A percentile compares a stretch with the other conserved stretches of the same genome.
Conservation (phyloP, 73 alveolate genomes). For the Tetrahymena thermophila region DNA sequence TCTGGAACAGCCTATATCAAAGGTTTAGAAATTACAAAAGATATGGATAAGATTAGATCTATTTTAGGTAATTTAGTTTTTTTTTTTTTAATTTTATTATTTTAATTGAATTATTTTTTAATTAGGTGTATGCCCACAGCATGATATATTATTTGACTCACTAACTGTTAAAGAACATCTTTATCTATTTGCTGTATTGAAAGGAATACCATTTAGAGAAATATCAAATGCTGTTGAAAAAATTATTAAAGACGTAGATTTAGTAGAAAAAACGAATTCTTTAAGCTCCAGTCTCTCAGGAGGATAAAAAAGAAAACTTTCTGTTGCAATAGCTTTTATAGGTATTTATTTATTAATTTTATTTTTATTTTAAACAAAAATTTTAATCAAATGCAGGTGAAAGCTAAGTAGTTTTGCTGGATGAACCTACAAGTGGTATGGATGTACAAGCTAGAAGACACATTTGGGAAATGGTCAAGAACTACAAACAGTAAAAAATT, state of each 20-base stretch:
- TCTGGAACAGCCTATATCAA: conserved; percentile 73
- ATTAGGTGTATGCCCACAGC: conserved; percentile 77
- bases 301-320: conserved; percentile 87
- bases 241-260: conserved; percentile 2
- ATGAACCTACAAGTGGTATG: conserved; percentile 94
- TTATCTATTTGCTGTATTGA: conserved; percentile 54
- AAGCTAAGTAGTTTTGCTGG: conserved; percentile 71
- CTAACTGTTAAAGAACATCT: conserved; percentile 68
- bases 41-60: conserved; percentile 44
- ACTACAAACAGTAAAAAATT: conserved; percentile 71
- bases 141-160: conserved; percentile 63
- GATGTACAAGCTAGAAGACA: conserved; percentile 84
- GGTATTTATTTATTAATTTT: conserved; percentile 71
- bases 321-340: conserved; percentile 86
- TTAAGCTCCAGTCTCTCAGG: conserved; percentile 65
- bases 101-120: too few species aligned
- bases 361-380: too few species aligned
- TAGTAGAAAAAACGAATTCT: not conserved
- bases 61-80: conserved; percentile 18
- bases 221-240: not conserved
- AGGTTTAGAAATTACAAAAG: conserved; percentile 61
- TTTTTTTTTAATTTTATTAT: too few species aligned
- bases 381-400: too few species aligned
- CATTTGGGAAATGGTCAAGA: conserved; percentile 89
- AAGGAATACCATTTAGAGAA: conserved; percentile 38